These are phyloP conservation scores for Gorgonomyces haynaldii DNA, from an alignment of 192 early-diverging fungal species.

Conservation along the genomic window DNA sequence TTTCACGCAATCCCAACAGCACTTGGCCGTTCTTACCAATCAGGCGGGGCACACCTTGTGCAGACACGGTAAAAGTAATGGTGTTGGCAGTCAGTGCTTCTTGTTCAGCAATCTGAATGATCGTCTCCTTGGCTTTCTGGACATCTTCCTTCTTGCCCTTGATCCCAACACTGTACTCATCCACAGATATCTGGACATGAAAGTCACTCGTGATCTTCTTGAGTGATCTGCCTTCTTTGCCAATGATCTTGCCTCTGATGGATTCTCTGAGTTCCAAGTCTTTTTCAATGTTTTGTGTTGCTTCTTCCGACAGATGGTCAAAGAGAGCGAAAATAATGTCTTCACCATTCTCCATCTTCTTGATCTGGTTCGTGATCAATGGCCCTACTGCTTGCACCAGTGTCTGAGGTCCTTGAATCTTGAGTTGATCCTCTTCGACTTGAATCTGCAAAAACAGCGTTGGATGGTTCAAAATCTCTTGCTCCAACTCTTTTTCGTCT, in stretches of 20 bases:
- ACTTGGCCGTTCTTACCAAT: conserved; percentile 64
- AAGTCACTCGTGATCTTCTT: conserved; percentile 65
- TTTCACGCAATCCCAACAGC: conserved; percentile 55
- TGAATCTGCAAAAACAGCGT: neutral
- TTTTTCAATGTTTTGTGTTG: conserved; percentile 33
- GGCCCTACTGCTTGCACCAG: conserved; percentile 28
- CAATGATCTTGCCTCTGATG: conserved; percentile 54
- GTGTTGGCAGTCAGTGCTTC: conserved; percentile 52
- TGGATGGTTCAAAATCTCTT: neutral
- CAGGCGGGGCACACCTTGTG: conserved; percentile 54
- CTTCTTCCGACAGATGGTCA: conserved; percentile 32
- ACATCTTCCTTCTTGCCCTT: conserved; percentile 77
- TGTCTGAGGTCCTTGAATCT: conserved; percentile 37
- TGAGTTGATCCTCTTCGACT: conserved; percentile 16
- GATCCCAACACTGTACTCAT: conserved; percentile 43
- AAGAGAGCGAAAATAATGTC: conserved; percentile 62
- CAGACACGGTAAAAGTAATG: conserved; percentile 52
- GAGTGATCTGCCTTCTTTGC: conserved; percentile 77
- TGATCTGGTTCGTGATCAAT: conserved; percentile 24
- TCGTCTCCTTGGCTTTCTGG: conserved; percentile 61
- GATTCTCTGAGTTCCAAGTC: conserved; percentile 21
- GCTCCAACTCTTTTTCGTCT: neutral
- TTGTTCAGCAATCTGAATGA: conserved; percentile 71
- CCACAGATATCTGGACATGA: conserved; percentile 40
- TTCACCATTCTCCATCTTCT: conserved; percentile 52